Base-by-base conservation (phyloP, 176 grass and related monocot species). In the Oryza meyeriana region DNA sequence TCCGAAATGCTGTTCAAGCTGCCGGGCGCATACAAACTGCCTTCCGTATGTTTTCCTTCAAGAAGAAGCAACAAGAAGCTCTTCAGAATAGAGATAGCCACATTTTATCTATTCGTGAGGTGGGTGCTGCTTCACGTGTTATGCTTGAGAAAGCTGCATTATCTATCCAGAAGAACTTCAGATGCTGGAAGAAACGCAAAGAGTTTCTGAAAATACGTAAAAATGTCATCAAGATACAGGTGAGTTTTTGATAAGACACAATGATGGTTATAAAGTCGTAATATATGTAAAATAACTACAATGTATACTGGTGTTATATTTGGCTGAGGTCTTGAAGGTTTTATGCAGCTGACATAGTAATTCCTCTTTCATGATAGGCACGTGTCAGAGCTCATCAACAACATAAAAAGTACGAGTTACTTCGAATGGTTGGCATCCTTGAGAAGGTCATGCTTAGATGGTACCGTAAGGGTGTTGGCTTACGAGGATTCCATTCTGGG, bases 121-220 rank as follows among this genome's bases (percentile, higher is more conserved):
- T 61, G 27, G 42, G 61, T 71, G 12, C 45, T 39, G 13, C 57
- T 79, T 69, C 79, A 59, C 58, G 66, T 62, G 26, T 5, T 73
- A 86, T 78, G 44, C 74, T 72, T 78, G 89, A 92, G 64, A 90
- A 88, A 86, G 93, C 97, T 80, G 91, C 83, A 65, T 80, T 99
- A 63, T 96, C 89, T 65, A 99, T 99, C 88, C 93, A 99, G 87
- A 99, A 94, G 73, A 96, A 94, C 28, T 99, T 86, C 87, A 78
- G 85, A 52, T 58, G 93, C 89, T 99, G 91, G 97, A 99, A 90
- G 71, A 88, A 81, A 38, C 85, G 87, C 22, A 90, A 90, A 82
- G 89, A 94, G 63, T 99, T 89, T 81, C 10, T 89, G 61, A 82
- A 30, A 57, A n/a, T 92, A 47, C 80, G 87, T 12, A 92, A 79